Evolutionary conservation across 1,284 basidiomycete genomes (phyloP).

Genomic region (Naganishia sp.): DNA sequence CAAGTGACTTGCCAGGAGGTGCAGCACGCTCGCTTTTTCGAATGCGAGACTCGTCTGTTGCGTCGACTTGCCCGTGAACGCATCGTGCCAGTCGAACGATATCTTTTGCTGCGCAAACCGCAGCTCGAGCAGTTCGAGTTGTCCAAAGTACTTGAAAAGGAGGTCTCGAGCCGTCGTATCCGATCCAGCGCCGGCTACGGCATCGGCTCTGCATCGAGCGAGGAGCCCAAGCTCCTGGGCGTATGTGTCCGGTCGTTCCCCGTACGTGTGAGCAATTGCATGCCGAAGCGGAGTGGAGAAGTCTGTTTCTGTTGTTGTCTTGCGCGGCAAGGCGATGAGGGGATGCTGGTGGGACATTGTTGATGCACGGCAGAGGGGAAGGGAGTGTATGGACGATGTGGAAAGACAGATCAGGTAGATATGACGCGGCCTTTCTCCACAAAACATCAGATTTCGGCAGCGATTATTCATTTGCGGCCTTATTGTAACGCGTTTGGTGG

Average conservation of each 20-base stretch:
- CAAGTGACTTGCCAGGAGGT: conserved; percentile 92
- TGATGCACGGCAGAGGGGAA: conserved; percentile 20
- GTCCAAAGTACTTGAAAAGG: conserved; percentile 98
- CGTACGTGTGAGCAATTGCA: conserved; percentile 88
- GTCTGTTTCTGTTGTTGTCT: conserved; percentile 67
- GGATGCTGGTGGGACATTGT: conserved; percentile 47
- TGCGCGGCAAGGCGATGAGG: conserved; percentile 58
- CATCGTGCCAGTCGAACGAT: conserved; percentile 84
- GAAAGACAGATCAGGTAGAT: not conserved
- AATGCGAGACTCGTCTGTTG: conserved; percentile 95
- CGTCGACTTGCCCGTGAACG: conserved; percentile 89
- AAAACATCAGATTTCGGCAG: too few relatives aligned
- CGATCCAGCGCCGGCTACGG: conserved; percentile 89
- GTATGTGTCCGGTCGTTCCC: conserved; percentile 87
- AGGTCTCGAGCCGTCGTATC: conserved; percentile 84
- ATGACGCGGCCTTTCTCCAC: too few relatives aligned
- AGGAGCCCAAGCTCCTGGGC: conserved; percentile 77
- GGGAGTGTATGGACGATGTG: not conserved
- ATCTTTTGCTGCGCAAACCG: conserved; percentile 95
- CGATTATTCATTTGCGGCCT: too few relatives aligned
- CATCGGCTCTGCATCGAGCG: conserved; percentile 90
- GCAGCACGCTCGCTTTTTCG: conserved; percentile 97
- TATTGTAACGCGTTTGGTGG: too few relatives aligned
- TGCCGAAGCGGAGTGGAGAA: conserved; percentile 84
- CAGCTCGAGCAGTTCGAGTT: conserved; percentile 94